Evolutionary conservation across 2,329 filamentous ascomycete genomes (phyloP), one percentile per base, ranked within the genome.

Genomic region (Scedosporium minutisporum): DNA sequence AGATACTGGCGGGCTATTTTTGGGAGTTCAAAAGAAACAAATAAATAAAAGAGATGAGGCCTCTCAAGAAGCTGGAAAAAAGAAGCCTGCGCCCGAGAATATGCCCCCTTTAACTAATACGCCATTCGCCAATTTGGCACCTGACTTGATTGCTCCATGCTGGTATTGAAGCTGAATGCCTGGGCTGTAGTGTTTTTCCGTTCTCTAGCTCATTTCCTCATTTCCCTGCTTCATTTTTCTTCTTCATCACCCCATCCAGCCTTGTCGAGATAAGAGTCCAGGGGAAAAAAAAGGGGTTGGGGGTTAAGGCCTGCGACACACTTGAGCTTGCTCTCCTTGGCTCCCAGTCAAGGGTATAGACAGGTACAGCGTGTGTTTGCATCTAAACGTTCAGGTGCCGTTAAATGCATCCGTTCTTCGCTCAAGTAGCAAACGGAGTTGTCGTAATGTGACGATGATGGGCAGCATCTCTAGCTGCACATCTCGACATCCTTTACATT

Each of bases 51-150:
- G 51, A 25, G 23, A 48, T n/a, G 33, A 38, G 33, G 12, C 33
- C 12, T 38, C 33, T 38, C 33, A 48, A 48, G 44, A 51, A 46
- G 42, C 12, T 60, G 21, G 38, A 9, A 51, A 48, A 59, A 59
- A 51, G 58, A 61, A 61, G 59, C 59, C 59, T 61, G 59, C 59
- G 59, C 59, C 59, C 59, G 12, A 61, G 59, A 48, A 61, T 61
- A 61, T 61, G 59, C 59, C 59, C 53, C 59, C 72, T 73, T 69
- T 68, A 72, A 69, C 69, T 68, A 63, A 68, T 74, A 71, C 73
- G 72, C 73, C 73, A 71, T 75, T 74, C 73, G 73, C 73, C 73
- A 69, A 67, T 73, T 68, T 69, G 71, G 67, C 69, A 70, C 69
- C 68, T 70, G 66, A 65, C 67, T 69, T 68, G 66, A 67, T 72